Evolutionary conservation across 1,139 yeast genomes (phyloP).

Genomic region (Candida mesenterica): DNA sequence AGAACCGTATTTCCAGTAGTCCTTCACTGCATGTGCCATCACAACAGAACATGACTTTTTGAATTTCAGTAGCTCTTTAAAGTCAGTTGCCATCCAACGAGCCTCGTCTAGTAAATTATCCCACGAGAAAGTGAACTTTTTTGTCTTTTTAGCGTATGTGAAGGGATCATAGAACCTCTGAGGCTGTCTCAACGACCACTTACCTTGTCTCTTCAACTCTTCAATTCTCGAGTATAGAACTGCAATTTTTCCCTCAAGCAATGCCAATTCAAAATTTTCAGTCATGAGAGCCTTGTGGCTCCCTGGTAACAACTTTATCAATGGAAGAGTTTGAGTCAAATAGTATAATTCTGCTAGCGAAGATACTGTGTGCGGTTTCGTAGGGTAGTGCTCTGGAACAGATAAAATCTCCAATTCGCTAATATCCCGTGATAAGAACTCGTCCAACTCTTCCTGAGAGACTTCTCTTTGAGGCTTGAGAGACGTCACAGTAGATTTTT

Average conservation of each 20-base stretch:
- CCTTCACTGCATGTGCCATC: constrained; percentile 69
- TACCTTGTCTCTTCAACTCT: constrained; percentile 79
- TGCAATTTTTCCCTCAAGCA: constrained; percentile 90
- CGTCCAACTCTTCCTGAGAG: constrained; percentile 21
- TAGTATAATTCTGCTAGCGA: constrained; percentile 85
- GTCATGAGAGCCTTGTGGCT: constrained; percentile 86
- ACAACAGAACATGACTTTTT: constrained; percentile 68
- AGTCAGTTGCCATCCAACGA: constrained; percentile 82
- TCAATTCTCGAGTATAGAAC: constrained; percentile 92
- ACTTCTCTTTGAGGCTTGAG: constrained; percentile 21
- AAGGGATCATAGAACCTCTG: constrained; percentile 69
- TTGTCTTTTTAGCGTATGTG: constrained; percentile 32
- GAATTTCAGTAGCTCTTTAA: constrained; percentile 65
- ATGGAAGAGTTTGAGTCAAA: constrained; percentile 82
- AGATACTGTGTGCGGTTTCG: constrained; percentile 43
- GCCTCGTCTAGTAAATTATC: constrained; percentile 74
- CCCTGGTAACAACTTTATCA: constrained; percentile 75
- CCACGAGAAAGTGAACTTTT: constrained; percentile 55
- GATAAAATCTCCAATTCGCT: constrained; percentile 38
- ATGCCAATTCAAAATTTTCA: constrained; percentile 78
- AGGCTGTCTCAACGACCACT: constrained; percentile 93
- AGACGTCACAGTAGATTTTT: constrained; percentile 16
- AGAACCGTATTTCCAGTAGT: constrained; percentile 77
- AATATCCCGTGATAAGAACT: constrained; percentile 27
- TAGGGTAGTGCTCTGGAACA: constrained; percentile 46